Base-by-base conservation (phyloP, 176 grass and related monocot genomes). In the Aegilops speltoides region DNA sequence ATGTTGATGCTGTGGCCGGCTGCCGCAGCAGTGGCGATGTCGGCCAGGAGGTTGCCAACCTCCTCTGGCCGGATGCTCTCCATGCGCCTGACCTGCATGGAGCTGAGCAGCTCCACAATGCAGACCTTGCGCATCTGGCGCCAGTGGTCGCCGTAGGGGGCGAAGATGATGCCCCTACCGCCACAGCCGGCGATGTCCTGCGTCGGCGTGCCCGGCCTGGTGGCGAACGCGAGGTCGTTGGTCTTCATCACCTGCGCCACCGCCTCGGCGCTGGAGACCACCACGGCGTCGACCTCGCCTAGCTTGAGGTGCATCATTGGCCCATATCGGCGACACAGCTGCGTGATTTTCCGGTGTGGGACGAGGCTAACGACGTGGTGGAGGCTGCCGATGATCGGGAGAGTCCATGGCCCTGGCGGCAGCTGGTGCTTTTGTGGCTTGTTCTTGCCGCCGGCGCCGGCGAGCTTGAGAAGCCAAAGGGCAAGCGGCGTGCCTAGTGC, bases 341-440 rank as follows among this genome's bases (percentile, higher is more conserved):
- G 16, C 4, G 3, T 8, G 65, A 80, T 61, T 0, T 19, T 32
- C 66, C 67, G 77, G 66, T 46, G 84, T 1, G 64, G 64, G 19
- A 71, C 36, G 16, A 46, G 10, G 37, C 77, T 20, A 15, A 48
- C 7, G 8, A 86, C 24, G 66, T 80, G 54, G 66, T 86, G 85
- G 52, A 57, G 40, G 54, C 67, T 73, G 20, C 77, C 85, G 37
- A 80, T 73, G 17, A 86, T 23, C 2, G 77, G 85, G 10, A 80
- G 85, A 0, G 24, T 32, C 85, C 66, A 80, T 80, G 85, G 85
- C n/a, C 77, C 85, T 0, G 85, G 85, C 2, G 63, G 63, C 52
- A 56, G 52, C 6, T 65, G 63, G 5, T 12, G 62, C 63, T 29
- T 68, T 0, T 68, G 28, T 68, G 16, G 31, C 65, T 34, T 34